phyloP scores from a whole-genome alignment of 202 grass and related monocot genomes.

The Tripidium arundinaceum region DNA sequence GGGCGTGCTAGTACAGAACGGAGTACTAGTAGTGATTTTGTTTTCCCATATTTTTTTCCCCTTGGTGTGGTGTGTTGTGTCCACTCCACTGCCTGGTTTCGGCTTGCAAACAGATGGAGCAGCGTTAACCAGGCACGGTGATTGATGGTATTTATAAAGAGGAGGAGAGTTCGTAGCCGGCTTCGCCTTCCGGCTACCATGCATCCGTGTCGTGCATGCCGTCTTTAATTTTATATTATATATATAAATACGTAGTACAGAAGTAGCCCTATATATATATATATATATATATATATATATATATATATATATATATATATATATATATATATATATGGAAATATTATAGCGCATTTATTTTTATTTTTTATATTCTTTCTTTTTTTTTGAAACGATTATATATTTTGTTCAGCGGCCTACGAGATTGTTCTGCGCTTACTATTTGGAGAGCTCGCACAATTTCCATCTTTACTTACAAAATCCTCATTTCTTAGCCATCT shows the following conservation, averaged over 20 bases:
- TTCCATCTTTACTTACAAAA: background rate
- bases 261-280: no score
- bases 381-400: no score
- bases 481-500: background rate
- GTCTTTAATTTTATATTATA: background rate
- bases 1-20: background rate
- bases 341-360: no score
- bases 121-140: background rate
- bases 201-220: background rate
- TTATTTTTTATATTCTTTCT: no score
- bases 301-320: no score
- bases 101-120: background rate
- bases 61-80: background rate
- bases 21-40: background rate
- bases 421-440: background rate
- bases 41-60: background rate
- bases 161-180: slow-evolving; percentile 27
- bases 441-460: no score
- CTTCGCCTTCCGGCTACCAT: background rate
- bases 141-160: background rate
- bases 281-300: no score
- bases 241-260: no score
- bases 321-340: no score
- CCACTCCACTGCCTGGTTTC: background rate
- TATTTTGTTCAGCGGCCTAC: no score